Conservation (phyloP, 768 basidiomycete genomes). For the Rubroboletus pulcherrimus region DNA sequence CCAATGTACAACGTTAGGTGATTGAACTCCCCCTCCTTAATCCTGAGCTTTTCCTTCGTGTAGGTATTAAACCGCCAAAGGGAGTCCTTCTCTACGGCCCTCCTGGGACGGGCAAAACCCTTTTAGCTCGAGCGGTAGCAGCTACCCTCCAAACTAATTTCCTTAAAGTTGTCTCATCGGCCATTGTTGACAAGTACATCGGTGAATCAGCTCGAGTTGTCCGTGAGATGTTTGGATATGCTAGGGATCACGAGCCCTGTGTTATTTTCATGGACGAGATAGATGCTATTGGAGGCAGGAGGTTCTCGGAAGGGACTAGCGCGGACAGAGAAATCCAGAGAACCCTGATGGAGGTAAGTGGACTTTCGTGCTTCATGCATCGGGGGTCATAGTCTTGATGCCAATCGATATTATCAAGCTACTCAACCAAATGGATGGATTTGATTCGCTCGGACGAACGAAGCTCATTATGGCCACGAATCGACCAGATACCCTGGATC, state of each 20-base stretch:
- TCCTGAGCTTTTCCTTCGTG: conserved; percentile 92
- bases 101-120: conserved; percentile 94
- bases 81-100: conserved; percentile 96
- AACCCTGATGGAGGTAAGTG: conserved; percentile 88
- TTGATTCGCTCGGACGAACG: conserved; percentile 92
- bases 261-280: conserved; percentile 99
- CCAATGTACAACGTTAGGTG: conserved; percentile 47
- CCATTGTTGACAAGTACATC: conserved; percentile 98
- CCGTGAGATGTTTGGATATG: conserved; percentile 99
- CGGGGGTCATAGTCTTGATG: neutral
- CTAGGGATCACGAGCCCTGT: conserved; percentile 95
- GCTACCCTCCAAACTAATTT: conserved; percentile 95
- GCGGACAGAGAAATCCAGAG: conserved; percentile 99
- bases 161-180: conserved; percentile 96
- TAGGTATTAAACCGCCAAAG: conserved; percentile 95
- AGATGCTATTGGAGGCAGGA: conserved; percentile 92
- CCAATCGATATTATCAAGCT: conserved; percentile 46
- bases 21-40: conserved; percentile 94
- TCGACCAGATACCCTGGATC: conserved; percentile 96
- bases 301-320: conserved; percentile 92
- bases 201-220: conserved; percentile 96
- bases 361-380: neutral
- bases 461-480: conserved; percentile 99
- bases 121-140: conserved; percentile 93
- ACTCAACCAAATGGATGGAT: conserved; percentile 99